Base-by-base conservation (phyloP, 2,329 filamentous ascomycete species). In the Aspergillus neotritici region DNA sequence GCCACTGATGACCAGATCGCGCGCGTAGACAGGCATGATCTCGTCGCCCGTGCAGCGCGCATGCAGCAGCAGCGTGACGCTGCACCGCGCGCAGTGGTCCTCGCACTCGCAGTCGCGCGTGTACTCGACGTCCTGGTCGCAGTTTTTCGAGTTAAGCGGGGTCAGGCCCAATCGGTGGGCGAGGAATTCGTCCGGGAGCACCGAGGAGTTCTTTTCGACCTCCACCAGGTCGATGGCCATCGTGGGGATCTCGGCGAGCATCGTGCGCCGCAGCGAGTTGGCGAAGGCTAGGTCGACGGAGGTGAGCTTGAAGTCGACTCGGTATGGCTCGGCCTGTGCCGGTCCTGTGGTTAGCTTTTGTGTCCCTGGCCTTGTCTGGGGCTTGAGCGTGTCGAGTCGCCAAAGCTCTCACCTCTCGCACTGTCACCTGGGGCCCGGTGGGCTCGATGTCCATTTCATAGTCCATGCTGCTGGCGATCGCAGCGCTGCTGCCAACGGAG, bases 101-200 rank as follows among this genome's bases (percentile, higher is more conserved):
- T 96, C 91, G 74, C 93, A 98, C 62, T 94, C 88, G 74, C 93
- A 98, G 69, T 97, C 91, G 61, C 91, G 86, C 37, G 86, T 85
- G 71, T 95, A 95, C 51, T 86, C 77, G 50, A 97, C 78, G 39
- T 82, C 76, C 57, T 84, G 78, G 53, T 90, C 86, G 56, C 91
- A 83, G 61, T 87, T 86, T 60, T 87, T 86, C 45, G 87, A 87
- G 64, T 85, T 83, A 37, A 98, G 80, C 1, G 93, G 93, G 44
- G 97, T 82, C 36, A 97, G 80, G 28, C 93, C 91, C 11, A 98
- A 78, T 35, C 91, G 85, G 68, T 97, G 91, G 37, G 87, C 85
- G 54, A 98, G 83, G 68, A 97, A 95, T 69, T 98, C 91, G 68
- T 98, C 91, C 48, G 91, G 87, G 11, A 97, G 81, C 4, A 96